Conservation (phyloP, 805 yeast genomes). For the Aciculoconidium aculeatum region DNA sequence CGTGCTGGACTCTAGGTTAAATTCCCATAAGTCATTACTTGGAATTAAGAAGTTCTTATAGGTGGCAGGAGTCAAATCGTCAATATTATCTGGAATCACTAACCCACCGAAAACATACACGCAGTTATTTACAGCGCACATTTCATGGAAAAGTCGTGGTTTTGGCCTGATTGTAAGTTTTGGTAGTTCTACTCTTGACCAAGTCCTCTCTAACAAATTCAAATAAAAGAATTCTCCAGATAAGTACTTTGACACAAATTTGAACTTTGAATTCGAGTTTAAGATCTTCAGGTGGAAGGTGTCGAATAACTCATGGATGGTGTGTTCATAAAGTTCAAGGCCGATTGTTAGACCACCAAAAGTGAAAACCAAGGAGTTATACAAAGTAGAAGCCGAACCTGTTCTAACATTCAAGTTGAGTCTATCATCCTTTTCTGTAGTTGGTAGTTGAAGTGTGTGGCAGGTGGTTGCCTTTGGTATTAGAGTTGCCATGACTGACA, state of each 20-base stretch:
- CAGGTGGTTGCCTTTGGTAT: constrained; percentile 62
- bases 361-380: constrained; percentile 55
- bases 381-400: constrained; percentile 57
- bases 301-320: constrained; percentile 32
- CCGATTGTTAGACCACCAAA: constrained; percentile 68
- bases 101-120: constrained; percentile 66
- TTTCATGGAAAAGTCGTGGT: constrained; percentile 57
- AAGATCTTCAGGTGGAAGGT: constrained; percentile 29
- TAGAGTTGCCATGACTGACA: constrained; percentile 51
- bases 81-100: constrained; percentile 18
- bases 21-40: constrained; percentile 65
- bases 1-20: constrained; percentile 43
- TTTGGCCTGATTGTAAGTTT: constrained; percentile 21
- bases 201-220: constrained; percentile 50
- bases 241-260: constrained; percentile 33
- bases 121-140: constrained; percentile 44
- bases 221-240: constrained; percentile 62
- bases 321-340: constrained; percentile 37
- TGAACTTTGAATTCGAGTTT: constrained; percentile 19
- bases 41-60: constrained; percentile 27
- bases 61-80: constrained; percentile 1
- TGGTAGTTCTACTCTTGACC: constrained; percentile 40
- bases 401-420: constrained; percentile 55
- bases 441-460: constrained; percentile 52
- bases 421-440: constrained; percentile 47